These are phyloP conservation scores for Platismatia glauca DNA, from an alignment of 495 filamentous ascomycete genomes.

Conservation along the genomic window DNA sequence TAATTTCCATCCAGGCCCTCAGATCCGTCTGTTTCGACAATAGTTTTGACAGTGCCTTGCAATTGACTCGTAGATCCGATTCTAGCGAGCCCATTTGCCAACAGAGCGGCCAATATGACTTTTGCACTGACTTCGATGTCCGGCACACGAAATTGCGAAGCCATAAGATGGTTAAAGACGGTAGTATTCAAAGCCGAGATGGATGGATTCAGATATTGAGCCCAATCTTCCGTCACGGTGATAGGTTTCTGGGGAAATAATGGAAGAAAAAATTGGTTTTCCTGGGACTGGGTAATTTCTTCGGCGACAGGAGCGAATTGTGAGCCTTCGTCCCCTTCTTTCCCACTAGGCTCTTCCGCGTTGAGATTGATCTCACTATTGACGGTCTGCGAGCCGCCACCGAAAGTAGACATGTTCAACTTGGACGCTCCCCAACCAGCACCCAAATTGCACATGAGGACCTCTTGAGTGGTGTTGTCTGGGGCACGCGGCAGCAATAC, in stretches of 20 bases:
- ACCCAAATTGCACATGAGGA: slow-evolving; percentile 12
- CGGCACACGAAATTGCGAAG: neutral
- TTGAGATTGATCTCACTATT: neutral
- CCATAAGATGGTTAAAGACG: slow-evolving; percentile 14
- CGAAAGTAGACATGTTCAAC: slow-evolving; percentile 11
- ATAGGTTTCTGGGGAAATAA: slow-evolving; percentile 5
- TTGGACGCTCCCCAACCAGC: slow-evolving; percentile 15
- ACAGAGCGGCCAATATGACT: neutral
- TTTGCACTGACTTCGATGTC: neutral
- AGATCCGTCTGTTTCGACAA: neutral
- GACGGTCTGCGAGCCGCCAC: neutral
- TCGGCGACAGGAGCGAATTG: neutral
- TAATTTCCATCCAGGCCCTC: neutral
- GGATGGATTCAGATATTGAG: slow-evolving; percentile 15
- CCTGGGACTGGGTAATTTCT: neutral
- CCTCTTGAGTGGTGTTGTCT: slow-evolving; percentile 1
- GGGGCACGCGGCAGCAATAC: slow-evolving; percentile 6
- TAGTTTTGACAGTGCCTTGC: neutral
- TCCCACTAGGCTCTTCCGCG: too few species aligned
- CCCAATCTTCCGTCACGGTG: slow-evolving; percentile 14
- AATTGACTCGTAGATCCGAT: neutral
- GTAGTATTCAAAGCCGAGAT: slow-evolving; percentile 14
- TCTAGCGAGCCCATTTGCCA: neutral
- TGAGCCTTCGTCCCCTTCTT: neutral
- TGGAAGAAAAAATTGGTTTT: neutral